phyloP scores from a whole-genome alignment of 2,329 filamentous ascomycete genomes.

The Neopestalotiopsis sp. region DNA sequence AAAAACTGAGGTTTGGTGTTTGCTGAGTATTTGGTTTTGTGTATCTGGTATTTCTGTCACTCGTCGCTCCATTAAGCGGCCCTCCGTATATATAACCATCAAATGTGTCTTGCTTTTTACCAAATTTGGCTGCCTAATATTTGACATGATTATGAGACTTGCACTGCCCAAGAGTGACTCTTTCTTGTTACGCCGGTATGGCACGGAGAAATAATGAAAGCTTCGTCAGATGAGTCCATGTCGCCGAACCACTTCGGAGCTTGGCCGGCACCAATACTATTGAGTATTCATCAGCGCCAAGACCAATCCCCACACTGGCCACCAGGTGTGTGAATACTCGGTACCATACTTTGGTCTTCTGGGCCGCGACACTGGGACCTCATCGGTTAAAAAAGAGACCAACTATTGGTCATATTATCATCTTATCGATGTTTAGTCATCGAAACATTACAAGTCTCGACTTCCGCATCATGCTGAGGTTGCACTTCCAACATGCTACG shows the following conservation, averaged over 20 bases:
- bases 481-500: too few relatives aligned
- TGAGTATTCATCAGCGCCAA: background rate
- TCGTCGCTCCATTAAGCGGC: background rate
- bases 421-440: background rate
- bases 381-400: too few relatives aligned
- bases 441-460: background rate
- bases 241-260: constrained; percentile 13
- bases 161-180: background rate
- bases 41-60: background rate
- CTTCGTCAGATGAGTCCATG: background rate
- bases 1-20: background rate
- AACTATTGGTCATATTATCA: background rate
- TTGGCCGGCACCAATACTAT: constrained; percentile 1
- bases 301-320: background rate
- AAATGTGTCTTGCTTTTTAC: background rate
- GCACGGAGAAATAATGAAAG: background rate
- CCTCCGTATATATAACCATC: background rate
- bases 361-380: too few relatives aligned
- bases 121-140: background rate
- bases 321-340: background rate
- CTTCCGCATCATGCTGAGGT: background rate
- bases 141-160: background rate
- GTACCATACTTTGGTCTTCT: too few relatives aligned
- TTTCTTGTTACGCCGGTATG: constrained; percentile 1
- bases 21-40: background rate